These are phyloP conservation scores for Yueomyces sp. DNA, from an alignment of 805 yeast genomes.

Conservation along the genomic window DNA sequence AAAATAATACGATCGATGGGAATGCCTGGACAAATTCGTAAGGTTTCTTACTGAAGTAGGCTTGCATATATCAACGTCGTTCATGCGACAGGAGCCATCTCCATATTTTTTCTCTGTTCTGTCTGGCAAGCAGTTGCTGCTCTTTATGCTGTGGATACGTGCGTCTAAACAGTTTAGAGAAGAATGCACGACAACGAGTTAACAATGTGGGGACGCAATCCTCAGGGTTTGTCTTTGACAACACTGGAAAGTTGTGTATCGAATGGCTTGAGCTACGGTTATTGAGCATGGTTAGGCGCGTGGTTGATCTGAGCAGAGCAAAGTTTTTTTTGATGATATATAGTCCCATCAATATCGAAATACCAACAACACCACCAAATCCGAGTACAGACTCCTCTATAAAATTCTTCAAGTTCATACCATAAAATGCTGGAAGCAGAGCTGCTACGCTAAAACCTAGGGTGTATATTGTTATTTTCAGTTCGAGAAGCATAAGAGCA, in stretches of 20 bases:
- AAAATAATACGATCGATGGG: too few relatives aligned
- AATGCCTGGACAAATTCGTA: too few relatives aligned
- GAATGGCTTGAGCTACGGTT: conserved; percentile 6
- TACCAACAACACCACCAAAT: conserved; percentile 40
- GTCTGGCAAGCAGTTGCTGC: conserved; percentile 3
- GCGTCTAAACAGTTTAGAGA: too few relatives aligned
- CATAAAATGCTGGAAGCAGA: conserved; percentile 75
- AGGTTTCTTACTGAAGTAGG: too few relatives aligned
- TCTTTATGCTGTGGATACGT: too few relatives aligned
- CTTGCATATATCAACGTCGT: too few relatives aligned
- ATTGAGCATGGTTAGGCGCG: conserved; percentile 49
- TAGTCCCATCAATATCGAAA: conserved; percentile 42
- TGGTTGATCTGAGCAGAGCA: conserved; percentile 44
- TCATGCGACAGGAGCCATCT: conserved; percentile 26
- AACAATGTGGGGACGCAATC: too few relatives aligned
- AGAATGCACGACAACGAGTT: too few relatives aligned
- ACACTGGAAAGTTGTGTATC: not conserved
- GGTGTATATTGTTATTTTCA: conserved; percentile 72
- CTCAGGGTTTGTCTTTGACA: not conserved
- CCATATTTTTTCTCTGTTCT: conserved; percentile 38
- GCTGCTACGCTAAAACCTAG: conserved; percentile 80
- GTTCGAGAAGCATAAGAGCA: conserved; percentile 73
- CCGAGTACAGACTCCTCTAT: conserved; percentile 58
- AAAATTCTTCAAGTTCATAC: conserved; percentile 72
- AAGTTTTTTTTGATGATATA: conserved; percentile 43